Percentiles rank a stretch among this genome's conserved stretches.
Evolutionary conservation across 2,329 filamentous ascomycete genomes (phyloP).

Genomic region (Orbilia blumenaviensis): DNA sequence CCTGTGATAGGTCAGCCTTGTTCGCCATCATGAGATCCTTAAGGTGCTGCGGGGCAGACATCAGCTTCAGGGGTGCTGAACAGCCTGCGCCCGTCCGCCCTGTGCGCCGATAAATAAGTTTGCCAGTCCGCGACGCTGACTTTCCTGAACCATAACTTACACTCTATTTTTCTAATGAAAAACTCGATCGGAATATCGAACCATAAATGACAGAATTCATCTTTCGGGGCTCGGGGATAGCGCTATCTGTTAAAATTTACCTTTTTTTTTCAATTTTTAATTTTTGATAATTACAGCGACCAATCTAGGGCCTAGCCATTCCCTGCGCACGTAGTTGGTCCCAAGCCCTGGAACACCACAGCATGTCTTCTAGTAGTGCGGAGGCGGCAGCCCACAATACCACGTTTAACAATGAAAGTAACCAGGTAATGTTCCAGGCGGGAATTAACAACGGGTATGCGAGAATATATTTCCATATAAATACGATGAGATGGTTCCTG

Average conservation of each 20-base stretch:
- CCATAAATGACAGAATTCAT: too few species aligned
- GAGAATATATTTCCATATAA: not conserved
- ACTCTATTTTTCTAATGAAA: too few species aligned
- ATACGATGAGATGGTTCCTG: not conserved
- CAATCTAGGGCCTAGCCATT: not conserved
- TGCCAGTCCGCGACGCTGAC: too few species aligned
- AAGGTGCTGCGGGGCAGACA: too few species aligned
- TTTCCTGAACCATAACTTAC: too few species aligned
- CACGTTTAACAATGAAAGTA: not conserved
- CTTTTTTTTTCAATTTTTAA: too few species aligned
- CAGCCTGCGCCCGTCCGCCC: too few species aligned
- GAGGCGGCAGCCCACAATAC: not conserved
- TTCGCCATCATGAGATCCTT: not conserved
- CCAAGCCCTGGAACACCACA: too few species aligned
- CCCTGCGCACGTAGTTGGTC: not conserved
- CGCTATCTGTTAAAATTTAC: too few species aligned
- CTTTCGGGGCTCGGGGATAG: too few species aligned
- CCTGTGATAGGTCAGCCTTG: not conserved
- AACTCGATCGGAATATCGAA: too few species aligned
- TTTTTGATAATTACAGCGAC: not conserved
- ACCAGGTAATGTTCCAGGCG: not conserved
- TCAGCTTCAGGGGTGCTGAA: not conserved
- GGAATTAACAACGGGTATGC: constrained; percentile 1
- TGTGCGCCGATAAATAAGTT: too few species aligned
- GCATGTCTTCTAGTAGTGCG: not conserved